These are phyloP conservation scores for Liriodendron chinense DNA, from an alignment of 164 flowering plant species.

Conservation along the genomic window DNA sequence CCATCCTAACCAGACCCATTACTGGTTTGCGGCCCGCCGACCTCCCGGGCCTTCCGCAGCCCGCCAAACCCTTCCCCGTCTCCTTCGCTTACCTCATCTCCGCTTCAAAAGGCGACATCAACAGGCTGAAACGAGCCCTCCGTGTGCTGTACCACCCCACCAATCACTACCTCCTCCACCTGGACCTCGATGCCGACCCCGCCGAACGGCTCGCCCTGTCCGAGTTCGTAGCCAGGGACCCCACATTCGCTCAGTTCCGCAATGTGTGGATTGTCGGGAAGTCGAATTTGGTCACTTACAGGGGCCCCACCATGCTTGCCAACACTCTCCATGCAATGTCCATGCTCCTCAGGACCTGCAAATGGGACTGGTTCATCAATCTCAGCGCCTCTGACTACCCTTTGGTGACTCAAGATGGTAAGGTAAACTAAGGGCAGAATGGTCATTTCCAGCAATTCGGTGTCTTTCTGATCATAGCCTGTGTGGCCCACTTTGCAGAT, in stretches of 20 bases:
- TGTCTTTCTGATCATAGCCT: not conserved
- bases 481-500: constrained; percentile 44
- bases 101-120: constrained; percentile 65
- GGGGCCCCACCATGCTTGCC: constrained; percentile 94
- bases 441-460: not conserved
- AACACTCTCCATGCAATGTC: constrained; percentile 85
- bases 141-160: constrained; percentile 75
- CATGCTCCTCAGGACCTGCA: constrained; percentile 56
- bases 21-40: constrained; percentile 20
- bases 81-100: constrained; percentile 87
- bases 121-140: constrained; percentile 51
- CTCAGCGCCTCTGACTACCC: constrained; percentile 98
- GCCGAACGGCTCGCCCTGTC: constrained; percentile 52
- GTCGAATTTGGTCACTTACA: constrained; percentile 79
- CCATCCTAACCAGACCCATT: constrained; percentile 28
- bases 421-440: not conserved
- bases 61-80: constrained; percentile 36
- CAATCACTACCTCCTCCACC: constrained; percentile 69
- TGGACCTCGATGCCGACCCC: constrained; percentile 56
- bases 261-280: constrained; percentile 81
- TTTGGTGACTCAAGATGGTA: constrained; percentile 95
- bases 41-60: constrained; percentile 10
- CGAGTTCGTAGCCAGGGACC: constrained; percentile 39
- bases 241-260: constrained; percentile 43
- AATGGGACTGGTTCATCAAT: constrained; percentile 98